Base-by-base conservation (phyloP, 1,139 yeast genomes). In the Blastobotrys serpentis region DNA sequence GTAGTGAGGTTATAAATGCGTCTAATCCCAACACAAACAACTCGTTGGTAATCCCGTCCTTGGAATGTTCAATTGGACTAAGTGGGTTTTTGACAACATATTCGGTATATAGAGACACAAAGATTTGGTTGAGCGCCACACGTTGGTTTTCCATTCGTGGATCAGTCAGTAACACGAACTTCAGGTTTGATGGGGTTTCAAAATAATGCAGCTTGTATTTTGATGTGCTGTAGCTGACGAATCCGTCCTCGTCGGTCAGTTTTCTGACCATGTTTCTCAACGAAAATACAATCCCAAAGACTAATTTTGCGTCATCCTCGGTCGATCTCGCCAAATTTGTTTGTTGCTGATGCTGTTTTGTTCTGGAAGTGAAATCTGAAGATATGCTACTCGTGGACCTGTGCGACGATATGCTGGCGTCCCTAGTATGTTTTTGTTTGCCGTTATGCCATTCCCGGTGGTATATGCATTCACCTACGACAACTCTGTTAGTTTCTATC, bases 241-340 rank as follows among this genome's bases (percentile, higher is more conserved):
- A 76, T 26, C 75, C 67, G 61, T 85, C 86, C 48, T 67, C 67
- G 42, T 63, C 66, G 3, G 80, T 78, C 44, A 88, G 69, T 59
- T 86, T 84, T 22, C 80, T 74, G 0, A 92, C 77, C 44, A 90
- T 78, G 55, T 83, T 86, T 49, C 90, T 78, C 54, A 92, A 69
- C 6, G 97, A 88, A 63, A 81, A 86, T 16, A 88, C 72, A 44
- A 87, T 81, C n/a, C 98, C 98, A 64, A 88, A 92, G 16, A 92
- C 72, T 40, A 92, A 76, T 64, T 92, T 86, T 10, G 92, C 82
- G 60, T 85, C 84, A 37, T 81, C 81, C 8, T 44, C 55, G 17
- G 44, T 51, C 37, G 46, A 47, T 39, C 32, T 38, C 16, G 22
- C 45, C 2, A 32, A 21, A 14, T 41, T 32, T n/a, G 34, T 30